These are phyloP conservation scores for Leptodermis oblonga DNA, from an alignment of 257 asterid genomes.

Conservation along the genomic window DNA sequence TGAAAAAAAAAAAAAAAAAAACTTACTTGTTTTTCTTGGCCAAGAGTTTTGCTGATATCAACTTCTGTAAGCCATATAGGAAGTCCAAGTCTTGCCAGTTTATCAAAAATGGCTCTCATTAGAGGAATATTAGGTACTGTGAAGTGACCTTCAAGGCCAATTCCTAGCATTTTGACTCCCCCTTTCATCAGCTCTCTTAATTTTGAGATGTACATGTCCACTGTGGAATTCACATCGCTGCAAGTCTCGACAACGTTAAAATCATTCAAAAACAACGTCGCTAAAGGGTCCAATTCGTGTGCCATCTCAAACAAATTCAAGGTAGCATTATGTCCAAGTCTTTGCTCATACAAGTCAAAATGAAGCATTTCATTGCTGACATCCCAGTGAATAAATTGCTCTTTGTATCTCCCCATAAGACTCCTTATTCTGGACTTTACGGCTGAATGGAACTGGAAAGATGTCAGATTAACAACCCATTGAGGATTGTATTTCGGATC, in stretches of 20 bases:
- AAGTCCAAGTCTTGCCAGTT: conserved; percentile 42
- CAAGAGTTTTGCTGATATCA: conserved; percentile 35
- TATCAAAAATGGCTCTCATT: conserved; percentile 45
- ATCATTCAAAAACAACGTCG: conserved; percentile 45
- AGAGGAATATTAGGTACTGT: conserved; percentile 41
- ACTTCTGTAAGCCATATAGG: conserved; percentile 55
- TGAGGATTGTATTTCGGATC: conserved; percentile 32
- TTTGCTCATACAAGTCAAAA: conserved; percentile 44
- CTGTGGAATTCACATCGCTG: conserved; percentile 37
- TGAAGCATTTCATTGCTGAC: conserved; percentile 69
- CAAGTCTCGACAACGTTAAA: conserved; percentile 50
- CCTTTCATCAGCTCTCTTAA: conserved; percentile 33
- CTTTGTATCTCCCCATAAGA: conserved; percentile 44
- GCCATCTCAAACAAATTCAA: conserved; percentile 33
- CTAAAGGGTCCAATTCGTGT: conserved; percentile 35
- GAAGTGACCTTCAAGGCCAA: conserved; percentile 52
- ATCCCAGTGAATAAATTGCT: conserved; percentile 68
- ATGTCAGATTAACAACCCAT: conserved; percentile 47
- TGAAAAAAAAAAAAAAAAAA: no score
- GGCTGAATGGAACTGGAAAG: conserved; percentile 31
- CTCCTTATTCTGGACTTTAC: conserved; percentile 41
- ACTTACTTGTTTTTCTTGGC: conserved; percentile 48
- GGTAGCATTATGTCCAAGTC: conserved; percentile 38
- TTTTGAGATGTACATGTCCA: conserved; percentile 32
- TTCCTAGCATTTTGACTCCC: conserved; percentile 39